A percentile compares a stretch with the other conserved stretches of the same genome.
phyloP scores from a whole-genome alignment of 164 flowering plant species.

The Vitis amurensis region DNA sequence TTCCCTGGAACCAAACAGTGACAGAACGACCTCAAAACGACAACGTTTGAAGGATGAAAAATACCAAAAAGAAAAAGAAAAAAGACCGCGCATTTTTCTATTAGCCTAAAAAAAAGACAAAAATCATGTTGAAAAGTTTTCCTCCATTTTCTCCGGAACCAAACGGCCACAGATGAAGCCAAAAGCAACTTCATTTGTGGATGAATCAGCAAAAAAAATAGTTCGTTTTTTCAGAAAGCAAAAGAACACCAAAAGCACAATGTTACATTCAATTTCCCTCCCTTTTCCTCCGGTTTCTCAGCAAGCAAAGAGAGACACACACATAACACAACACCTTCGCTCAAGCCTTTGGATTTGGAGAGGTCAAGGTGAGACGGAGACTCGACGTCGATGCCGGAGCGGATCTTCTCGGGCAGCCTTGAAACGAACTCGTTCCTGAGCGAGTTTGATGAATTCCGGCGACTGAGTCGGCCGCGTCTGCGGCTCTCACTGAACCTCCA shows the following conservation, averaged over 20 bases:
- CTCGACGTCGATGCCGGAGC: conserved; percentile 39
- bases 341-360: conserved; percentile 29
- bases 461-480: conserved; percentile 12
- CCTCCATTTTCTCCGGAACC: no score
- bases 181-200: no score
- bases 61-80: no score
- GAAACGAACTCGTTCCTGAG: conserved; percentile 41
- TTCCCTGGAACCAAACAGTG: no score
- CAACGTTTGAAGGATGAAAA: no score
- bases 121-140: no score
- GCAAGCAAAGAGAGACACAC: not conserved
- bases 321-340: conserved; percentile 27
- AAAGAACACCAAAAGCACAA: not conserved
- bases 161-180: no score
- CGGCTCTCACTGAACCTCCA: not conserved
- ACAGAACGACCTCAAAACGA: no score
- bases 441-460: conserved; percentile 32
- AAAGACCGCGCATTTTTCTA: no score
- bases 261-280: not conserved
- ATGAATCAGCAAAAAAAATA: not conserved
- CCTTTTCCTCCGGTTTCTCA: not conserved
- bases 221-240: not conserved
- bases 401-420: conserved; percentile 46
- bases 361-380: conserved; percentile 31
- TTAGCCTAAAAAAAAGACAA: no score